phyloP scores from a whole-genome alignment of 1,139 yeast genomes.

The Protomyces lactucae-debilis region DNA sequence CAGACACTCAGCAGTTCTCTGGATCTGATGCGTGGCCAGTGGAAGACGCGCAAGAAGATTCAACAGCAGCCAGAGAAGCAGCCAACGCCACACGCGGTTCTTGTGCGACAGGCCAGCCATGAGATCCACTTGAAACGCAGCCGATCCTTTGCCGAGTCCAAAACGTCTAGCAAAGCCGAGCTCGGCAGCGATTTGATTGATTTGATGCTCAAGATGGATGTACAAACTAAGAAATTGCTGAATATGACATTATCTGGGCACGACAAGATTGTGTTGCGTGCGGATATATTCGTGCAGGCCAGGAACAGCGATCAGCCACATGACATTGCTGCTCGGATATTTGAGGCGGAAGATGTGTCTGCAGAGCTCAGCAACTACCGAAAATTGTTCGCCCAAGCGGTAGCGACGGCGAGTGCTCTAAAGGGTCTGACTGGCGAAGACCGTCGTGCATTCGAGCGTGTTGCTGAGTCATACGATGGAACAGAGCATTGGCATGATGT shows the following conservation, averaged over 20 bases:
- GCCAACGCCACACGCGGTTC: conserved; percentile 4
- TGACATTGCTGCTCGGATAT: conserved; percentile 1
- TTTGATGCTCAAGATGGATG: conserved; percentile 14
- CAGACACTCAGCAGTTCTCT: conserved; percentile 17
- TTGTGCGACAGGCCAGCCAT: conserved; percentile 6
- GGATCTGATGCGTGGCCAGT: conserved; percentile 1
- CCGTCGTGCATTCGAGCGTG: conserved; percentile 7
- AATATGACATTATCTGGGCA: conserved; percentile 2
- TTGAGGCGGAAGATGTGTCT: conserved; percentile 8
- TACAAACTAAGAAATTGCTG: conserved; percentile 2
- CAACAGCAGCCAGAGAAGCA: neutral
- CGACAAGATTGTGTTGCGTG: conserved; percentile 5
- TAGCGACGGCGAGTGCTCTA: conserved; percentile 14
- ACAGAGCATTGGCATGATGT: too few relatives aligned
- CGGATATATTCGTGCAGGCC: conserved; percentile 15
- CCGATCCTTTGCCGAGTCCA: neutral
- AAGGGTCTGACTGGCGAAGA: conserved; percentile 13
- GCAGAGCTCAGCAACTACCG: conserved; percentile 6
- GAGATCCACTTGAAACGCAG: neutral
- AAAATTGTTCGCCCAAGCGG: conserved; percentile 6
- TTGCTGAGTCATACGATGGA: neutral
- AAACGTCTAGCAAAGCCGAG: neutral
- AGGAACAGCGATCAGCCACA: conserved; percentile 2
- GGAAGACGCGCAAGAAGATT: neutral
- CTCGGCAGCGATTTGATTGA: neutral